Percentiles rank a stretch among this genome's conserved stretches.
These are phyloP conservation scores for Teunomyces aglyptinius DNA, from an alignment of 805 yeast genomes.

Conservation along the genomic window DNA sequence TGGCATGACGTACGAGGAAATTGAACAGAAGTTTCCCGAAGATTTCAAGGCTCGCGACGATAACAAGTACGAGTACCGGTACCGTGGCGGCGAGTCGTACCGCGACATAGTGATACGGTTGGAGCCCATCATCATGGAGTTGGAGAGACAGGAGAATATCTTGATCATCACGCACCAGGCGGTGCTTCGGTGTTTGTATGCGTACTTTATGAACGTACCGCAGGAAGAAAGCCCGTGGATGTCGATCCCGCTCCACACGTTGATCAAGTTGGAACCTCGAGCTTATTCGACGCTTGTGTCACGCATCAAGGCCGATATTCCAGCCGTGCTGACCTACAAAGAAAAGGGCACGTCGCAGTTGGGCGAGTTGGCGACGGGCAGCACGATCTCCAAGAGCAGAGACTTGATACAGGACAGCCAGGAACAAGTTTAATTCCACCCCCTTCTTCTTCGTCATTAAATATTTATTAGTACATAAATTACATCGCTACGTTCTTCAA, in stretches of 20 bases:
- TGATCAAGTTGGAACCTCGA: slow-evolving; percentile 91
- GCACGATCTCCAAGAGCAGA: slow-evolving; percentile 43
- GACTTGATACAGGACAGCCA: slow-evolving; percentile 46
- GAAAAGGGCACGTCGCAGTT: slow-evolving; percentile 83
- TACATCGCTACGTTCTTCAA: background rate
- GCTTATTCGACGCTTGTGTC: slow-evolving; percentile 89
- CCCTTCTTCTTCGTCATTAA: background rate
- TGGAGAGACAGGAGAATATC: slow-evolving; percentile 95
- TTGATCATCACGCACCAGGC: slow-evolving; percentile 97
- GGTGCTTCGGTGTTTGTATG: slow-evolving; percentile 91
- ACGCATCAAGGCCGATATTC: slow-evolving; percentile 90
- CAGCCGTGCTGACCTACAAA: slow-evolving; percentile 95
- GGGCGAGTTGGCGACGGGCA: slow-evolving; percentile 46
- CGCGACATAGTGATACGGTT: slow-evolving; percentile 91
- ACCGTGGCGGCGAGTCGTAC: slow-evolving; percentile 96
- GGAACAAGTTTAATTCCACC: slow-evolving; percentile 5
- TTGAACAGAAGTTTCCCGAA: slow-evolving; percentile 80
- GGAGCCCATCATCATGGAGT: slow-evolving; percentile 97
- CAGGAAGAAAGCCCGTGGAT: slow-evolving; percentile 98
- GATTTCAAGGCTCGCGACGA: slow-evolving; percentile 96
- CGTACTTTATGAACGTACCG: slow-evolving; percentile 97
- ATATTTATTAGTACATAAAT: slow-evolving; percentile 4
- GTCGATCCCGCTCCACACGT: slow-evolving; percentile 95
- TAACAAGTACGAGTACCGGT: slow-evolving; percentile 91
- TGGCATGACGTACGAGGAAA: slow-evolving; percentile 91